Base-by-base conservation (phyloP, 1,284 basidiomycete genomes). In the Inonotus obliquus region DNA sequence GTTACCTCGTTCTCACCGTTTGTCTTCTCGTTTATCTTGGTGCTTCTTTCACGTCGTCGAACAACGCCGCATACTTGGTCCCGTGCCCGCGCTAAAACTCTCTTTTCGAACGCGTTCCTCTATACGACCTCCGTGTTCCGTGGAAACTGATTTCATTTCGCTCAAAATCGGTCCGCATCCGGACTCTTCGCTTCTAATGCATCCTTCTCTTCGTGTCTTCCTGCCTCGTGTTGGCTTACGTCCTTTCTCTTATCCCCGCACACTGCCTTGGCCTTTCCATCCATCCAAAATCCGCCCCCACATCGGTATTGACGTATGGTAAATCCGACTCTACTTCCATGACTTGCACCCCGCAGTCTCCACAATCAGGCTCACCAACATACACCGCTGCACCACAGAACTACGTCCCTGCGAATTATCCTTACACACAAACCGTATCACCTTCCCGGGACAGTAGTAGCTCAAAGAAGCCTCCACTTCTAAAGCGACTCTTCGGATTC, bases 401-500 rank as follows among this genome's bases (percentile, higher is more conserved):
- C 32, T 56, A 61, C 54, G 32, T n/a, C 25, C 32, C 25, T 32
- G 32, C 51, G 48, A 23, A 45, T 41, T 48, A 41, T 41, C 21
- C 49, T 14, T 57, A 51, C 38, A 25, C 48, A 11, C 56, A 54
- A 29, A 38, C 51, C 49, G 44, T 59, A 17, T 59, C 58, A 9
- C 51, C 58, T 13, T 53, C 47, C 14, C 57, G 38, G 19, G 41
- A 14, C 58, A 62, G 52, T 5, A 48, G 21, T 44, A 44, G 41
- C 19, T 44, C 41, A 19, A 44, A 44, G 17, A 62, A 62, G 52
- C 56, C 51, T 39, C 61, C 61, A 10, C 35, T 62, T 11, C 38
- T 62, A 14, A 62, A 62, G 44, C 61, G 61, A 17, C 19, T 62
- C 38, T 62, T 62, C 29, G 51, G 56, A n/a, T 48, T 29, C 19